Evolutionary conservation across 2,329 filamentous ascomycete genomes (phyloP).

Genomic region (Corinectria fuckeliana): DNA sequence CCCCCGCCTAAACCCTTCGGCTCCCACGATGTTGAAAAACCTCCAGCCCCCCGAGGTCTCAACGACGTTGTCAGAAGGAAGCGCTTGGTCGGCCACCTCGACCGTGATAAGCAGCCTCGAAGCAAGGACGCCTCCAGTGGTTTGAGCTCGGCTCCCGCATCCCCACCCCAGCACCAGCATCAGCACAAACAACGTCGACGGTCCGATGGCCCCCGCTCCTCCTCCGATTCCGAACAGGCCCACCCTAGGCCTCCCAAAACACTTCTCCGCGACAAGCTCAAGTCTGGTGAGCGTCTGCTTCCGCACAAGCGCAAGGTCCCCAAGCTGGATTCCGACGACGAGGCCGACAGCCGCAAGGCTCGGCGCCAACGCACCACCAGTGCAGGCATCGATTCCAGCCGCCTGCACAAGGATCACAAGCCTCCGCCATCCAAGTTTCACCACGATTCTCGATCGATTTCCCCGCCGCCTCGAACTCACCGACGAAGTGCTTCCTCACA

Average conservation of each 20-base stretch:
- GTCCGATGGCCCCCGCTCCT: conserved; percentile 50
- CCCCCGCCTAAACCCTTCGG: conserved; percentile 43
- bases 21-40: conserved; percentile 44
- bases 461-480: conserved; percentile 64
- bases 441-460: conserved; percentile 58
- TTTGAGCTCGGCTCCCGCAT: conserved; percentile 65
- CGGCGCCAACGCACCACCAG: conserved; percentile 61
- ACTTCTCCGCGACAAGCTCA: conserved; percentile 55
- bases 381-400: conserved; percentile 45
- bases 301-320: conserved; percentile 61
- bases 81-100: conserved; percentile 46
- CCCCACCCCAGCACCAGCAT: conserved; percentile 51
- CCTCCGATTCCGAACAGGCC: conserved; percentile 63
- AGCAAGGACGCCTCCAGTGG: conserved; percentile 62
- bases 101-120: conserved; percentile 49
- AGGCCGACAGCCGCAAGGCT: conserved; percentile 59
- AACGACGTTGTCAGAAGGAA: conserved; percentile 56
- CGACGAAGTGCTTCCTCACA: conserved; percentile 71
- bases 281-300: conserved; percentile 54
- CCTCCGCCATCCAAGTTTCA: conserved; percentile 40
- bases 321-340: conserved; percentile 64
- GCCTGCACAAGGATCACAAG: conserved; percentile 44
- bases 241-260: conserved; percentile 52
- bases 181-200: conserved; percentile 42
- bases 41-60: conserved; percentile 44